Conservation (phyloP, 345 rosid species). For the Adansonia digitata region DNA sequence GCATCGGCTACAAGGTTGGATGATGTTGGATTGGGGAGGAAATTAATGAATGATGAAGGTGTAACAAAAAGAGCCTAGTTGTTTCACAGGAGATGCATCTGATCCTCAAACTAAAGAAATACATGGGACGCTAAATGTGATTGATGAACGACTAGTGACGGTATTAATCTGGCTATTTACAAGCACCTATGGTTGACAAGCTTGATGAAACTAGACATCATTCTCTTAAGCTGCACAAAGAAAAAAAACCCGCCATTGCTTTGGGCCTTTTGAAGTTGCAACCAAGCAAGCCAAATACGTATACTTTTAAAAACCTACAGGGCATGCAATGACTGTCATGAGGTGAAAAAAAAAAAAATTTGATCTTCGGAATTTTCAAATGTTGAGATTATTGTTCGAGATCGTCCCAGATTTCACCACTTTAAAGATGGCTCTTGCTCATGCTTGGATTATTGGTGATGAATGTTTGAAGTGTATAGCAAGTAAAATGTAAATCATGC, state of each 20-base stretch:
- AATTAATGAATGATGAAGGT: constrained; percentile 63
- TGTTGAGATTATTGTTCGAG: constrained; percentile 71
- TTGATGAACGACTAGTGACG: constrained; percentile 44
- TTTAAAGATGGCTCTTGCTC: constrained; percentile 69
- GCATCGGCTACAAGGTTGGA: constrained; percentile 74
- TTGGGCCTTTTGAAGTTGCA: constrained; percentile 58
- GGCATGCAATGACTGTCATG: constrained; percentile 71
- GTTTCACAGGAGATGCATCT: constrained; percentile 79
- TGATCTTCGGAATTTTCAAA: constrained; percentile 52
- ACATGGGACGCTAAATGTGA: constrained; percentile 42
- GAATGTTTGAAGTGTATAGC: background rate
- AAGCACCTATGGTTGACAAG: constrained; percentile 50
- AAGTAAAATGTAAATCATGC: background rate
- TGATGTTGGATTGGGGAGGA: constrained; percentile 63
- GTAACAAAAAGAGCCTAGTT: constrained; percentile 74
- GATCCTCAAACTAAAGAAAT: constrained; percentile 61
- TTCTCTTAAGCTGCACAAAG: constrained; percentile 63
- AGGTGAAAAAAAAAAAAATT: constrained; percentile 58
- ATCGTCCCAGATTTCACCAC: constrained; percentile 70
- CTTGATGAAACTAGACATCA: constrained; percentile 34
- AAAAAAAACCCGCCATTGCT: constrained; percentile 81
- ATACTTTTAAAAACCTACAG: constrained; percentile 74
- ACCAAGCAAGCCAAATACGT: constrained; percentile 56
- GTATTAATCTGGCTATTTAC: constrained; percentile 47
- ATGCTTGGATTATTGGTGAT: constrained; percentile 74